These are phyloP conservation scores for Umbilicaria muhlenbergii DNA, from an alignment of 495 filamentous ascomycete genomes.

Conservation along the genomic window DNA sequence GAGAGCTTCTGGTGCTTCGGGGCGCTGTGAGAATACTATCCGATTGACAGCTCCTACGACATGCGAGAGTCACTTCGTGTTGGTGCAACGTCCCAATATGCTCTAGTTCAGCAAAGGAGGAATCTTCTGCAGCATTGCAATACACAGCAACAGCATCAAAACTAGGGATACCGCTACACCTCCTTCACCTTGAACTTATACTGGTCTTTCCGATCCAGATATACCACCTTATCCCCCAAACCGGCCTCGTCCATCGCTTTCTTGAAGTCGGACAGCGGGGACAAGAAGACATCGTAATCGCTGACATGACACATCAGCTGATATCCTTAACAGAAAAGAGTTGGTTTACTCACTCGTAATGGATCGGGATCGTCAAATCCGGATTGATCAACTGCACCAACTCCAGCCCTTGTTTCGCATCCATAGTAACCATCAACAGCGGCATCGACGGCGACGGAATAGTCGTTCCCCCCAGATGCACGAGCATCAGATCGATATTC, in stretches of 20 bases:
- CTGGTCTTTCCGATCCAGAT: constrained; percentile 44
- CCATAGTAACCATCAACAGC: constrained; percentile 60
- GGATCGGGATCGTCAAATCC: constrained; percentile 51
- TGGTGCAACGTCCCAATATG: too few species aligned
- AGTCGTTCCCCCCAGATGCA: constrained; percentile 50
- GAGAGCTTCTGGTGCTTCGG: too few species aligned
- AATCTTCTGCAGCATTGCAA: too few species aligned
- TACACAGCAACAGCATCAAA: too few species aligned
- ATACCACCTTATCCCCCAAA: constrained; percentile 36
- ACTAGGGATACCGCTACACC: too few species aligned
- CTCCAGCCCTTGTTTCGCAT: constrained; percentile 45
- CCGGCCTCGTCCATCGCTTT: constrained; percentile 36
- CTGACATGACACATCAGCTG: constrained; percentile 4
- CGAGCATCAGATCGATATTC: constrained; percentile 51
- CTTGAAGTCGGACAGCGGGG: constrained; percentile 44
- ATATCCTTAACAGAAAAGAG: neutral
- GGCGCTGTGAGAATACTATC: too few species aligned
- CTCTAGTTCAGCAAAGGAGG: too few species aligned
- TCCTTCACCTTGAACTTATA: constrained; percentile 36
- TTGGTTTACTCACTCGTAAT: constrained; percentile 35
- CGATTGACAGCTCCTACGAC: too few species aligned
- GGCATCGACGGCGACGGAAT: constrained; percentile 41
- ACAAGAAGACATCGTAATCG: constrained; percentile 49
- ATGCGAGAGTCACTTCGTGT: too few species aligned
- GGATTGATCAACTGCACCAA: constrained; percentile 44